These are phyloP conservation scores for Deakozyma indianensis DNA, from an alignment of 805 yeast genomes.

Conservation along the genomic window DNA sequence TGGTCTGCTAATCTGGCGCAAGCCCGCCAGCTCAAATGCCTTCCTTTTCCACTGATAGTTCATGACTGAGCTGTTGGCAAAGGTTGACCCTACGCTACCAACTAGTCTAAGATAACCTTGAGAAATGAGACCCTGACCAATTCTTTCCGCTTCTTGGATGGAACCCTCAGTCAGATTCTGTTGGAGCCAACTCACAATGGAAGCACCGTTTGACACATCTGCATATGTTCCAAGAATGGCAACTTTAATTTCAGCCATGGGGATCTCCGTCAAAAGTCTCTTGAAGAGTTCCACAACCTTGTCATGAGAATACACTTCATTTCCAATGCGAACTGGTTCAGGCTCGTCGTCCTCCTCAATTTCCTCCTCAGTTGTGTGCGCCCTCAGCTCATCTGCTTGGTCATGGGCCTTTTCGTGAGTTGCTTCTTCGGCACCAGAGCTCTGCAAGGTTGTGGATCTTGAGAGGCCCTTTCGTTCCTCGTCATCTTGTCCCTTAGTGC, in stretches of 20 bases:
- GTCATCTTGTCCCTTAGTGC: conserved; percentile 32
- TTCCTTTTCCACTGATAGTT: conserved; percentile 69
- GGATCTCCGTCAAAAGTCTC: conserved; percentile 34
- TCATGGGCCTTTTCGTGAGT: neutral
- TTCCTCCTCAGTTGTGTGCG: conserved; percentile 1
- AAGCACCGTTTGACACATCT: conserved; percentile 46
- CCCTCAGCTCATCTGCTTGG: conserved; percentile 9
- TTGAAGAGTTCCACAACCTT: conserved; percentile 27
- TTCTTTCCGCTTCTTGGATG: conserved; percentile 46
- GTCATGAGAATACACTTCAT: conserved; percentile 9
- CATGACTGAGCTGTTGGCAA: conserved; percentile 62
- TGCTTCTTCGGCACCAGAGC: neutral
- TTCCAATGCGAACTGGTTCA: conserved; percentile 17
- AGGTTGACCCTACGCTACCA: conserved; percentile 43
- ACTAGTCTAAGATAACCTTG: conserved; percentile 47
- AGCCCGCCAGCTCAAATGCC: conserved; percentile 42
- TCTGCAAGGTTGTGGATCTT: conserved; percentile 1
- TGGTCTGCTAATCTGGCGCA: conserved; percentile 9
- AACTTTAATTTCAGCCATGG: conserved; percentile 40
- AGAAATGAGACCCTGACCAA: conserved; percentile 59
- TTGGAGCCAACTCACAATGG: conserved; percentile 46
- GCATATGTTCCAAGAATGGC: conserved; percentile 58
- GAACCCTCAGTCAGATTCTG: conserved; percentile 29
- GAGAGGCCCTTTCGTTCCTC: conserved; percentile 8
- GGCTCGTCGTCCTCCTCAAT: conserved; percentile 4